Evolutionary conservation across 208 protist species (phyloP).

Genomic region (Porcisia hertigi): DNA sequence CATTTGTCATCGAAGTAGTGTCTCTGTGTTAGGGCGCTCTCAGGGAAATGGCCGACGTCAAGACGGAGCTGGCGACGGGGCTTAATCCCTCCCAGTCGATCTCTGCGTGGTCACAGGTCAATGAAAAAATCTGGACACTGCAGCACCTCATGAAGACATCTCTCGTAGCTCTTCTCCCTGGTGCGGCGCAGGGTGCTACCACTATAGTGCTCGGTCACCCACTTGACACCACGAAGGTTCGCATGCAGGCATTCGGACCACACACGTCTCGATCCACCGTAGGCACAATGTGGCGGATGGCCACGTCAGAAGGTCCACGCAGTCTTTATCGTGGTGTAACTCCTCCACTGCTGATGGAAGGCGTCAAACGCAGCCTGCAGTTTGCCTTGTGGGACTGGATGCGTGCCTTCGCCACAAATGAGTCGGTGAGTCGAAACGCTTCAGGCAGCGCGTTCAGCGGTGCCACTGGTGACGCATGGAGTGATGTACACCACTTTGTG

Average conservation of each 20-base stretch:
- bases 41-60: background rate
- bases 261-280: slow-evolving; percentile 39
- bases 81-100: slow-evolving; percentile 3
- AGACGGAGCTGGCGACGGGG: background rate
- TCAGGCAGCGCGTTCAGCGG: background rate
- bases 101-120: background rate
- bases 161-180: slow-evolving; percentile 58
- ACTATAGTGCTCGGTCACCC: slow-evolving; percentile 81
- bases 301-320: slow-evolving; percentile 52
- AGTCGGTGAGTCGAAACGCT: background rate
- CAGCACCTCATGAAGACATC: slow-evolving; percentile 12
- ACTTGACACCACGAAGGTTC: slow-evolving; percentile 88
- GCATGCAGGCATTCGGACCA: slow-evolving; percentile 80
- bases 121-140: slow-evolving; percentile 6
- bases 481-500: slow-evolving; percentile 1
- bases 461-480: background rate
- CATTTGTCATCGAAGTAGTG: background rate
- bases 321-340: slow-evolving; percentile 81
- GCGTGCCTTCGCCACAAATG: slow-evolving; percentile 16
- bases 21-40: background rate
- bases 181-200: slow-evolving; percentile 74
- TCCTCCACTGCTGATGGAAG: slow-evolving; percentile 82
- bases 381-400: slow-evolving; percentile 84
- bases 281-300: slow-evolving; percentile 65
- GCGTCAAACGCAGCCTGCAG: slow-evolving; percentile 84